Base-by-base conservation (phyloP, 169 alveolate genomes). In the Fabrea salina region DNA sequence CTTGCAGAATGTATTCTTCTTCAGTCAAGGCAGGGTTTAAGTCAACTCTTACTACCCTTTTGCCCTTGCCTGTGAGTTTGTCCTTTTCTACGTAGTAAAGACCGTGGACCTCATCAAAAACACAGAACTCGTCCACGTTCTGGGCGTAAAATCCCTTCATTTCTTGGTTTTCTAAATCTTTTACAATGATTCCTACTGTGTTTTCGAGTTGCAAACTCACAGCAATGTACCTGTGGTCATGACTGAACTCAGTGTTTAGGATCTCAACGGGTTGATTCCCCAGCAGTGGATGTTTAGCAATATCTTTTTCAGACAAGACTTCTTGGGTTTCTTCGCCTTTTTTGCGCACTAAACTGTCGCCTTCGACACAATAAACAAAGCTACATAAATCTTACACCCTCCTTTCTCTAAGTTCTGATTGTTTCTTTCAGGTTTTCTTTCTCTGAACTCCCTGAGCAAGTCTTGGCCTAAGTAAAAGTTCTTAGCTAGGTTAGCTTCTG, bases 301-400 rank as follows among this genome's bases (percentile, higher is more conserved):
- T 32, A 16, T 64, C 75, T n/a, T 64, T 56, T 5, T 40, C n/a
- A 35, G 39, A 19, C 19, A 64, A 35, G 41, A 64, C 75, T 2
- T 13, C 33, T 43, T 58, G 33, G 16, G 51, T 22, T 3, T 22
- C 41, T 7, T 32, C 50, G 27, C 75, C 50, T 19, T 13, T 16
- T 37, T 19, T 64, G 6, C 54, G 35, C 4, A 40, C 33, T 30
- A 37, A 4, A 7, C 27, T 19, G 57, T 37, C 27, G 27, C 41
- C 19, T 40, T 40, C 75, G 19, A 19, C 22, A 37, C 19, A n/a
- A 37, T 37, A 64, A 4, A 35, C 33, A 64, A 13, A 40, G 16
- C 75, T 64, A 64, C 16, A 19, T 64, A 41, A 19, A 19, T 13
- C 16, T 64, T 64, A 64, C 75, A 64, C 75, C 75, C 75, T 64